A percentile compares a stretch with the other conserved stretches of the same genome.
Evolutionary conservation across 768 basidiomycete species (phyloP).

Genomic region (Punctularia strigosozonata): DNA sequence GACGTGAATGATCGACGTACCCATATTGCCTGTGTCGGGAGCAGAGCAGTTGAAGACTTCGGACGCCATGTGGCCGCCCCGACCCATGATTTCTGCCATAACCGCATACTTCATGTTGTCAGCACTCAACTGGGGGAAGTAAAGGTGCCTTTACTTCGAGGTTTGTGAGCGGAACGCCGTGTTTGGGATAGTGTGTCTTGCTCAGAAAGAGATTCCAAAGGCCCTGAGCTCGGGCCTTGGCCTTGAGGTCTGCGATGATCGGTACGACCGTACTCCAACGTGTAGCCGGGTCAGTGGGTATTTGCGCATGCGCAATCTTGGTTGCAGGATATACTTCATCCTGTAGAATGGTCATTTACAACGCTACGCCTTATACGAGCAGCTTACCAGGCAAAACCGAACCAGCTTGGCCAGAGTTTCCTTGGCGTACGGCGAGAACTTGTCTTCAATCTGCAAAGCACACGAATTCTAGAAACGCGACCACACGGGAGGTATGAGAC

Average conservation of each 20-base stretch:
- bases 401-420: constrained; percentile 77
- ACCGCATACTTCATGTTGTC: constrained; percentile 64
- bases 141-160: constrained; percentile 54
- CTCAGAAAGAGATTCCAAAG: constrained; percentile 97
- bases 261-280: constrained; percentile 84
- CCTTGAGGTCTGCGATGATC: constrained; percentile 75
- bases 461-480: constrained; percentile 4
- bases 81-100: constrained; percentile 92
- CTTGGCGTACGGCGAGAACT: constrained; percentile 85
- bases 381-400: constrained; percentile 66
- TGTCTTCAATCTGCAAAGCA: constrained; percentile 66
- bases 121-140: not conserved
- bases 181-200: constrained; percentile 84
- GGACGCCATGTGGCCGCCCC: constrained; percentile 70
- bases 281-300: constrained; percentile 59
- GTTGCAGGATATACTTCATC: constrained; percentile 81
- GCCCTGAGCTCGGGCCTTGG: constrained; percentile 76
- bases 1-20: constrained; percentile 28
- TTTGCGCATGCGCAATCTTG: constrained; percentile 66
- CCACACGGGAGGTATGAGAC: constrained; percentile 10
- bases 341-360: constrained; percentile 24
- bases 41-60: constrained; percentile 91
- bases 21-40: constrained; percentile 98
- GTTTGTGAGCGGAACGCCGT: constrained; percentile 85
- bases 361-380: not conserved